phyloP scores from a whole-genome alignment of 345 rosid species.

The Cardamine resedifolia region DNA sequence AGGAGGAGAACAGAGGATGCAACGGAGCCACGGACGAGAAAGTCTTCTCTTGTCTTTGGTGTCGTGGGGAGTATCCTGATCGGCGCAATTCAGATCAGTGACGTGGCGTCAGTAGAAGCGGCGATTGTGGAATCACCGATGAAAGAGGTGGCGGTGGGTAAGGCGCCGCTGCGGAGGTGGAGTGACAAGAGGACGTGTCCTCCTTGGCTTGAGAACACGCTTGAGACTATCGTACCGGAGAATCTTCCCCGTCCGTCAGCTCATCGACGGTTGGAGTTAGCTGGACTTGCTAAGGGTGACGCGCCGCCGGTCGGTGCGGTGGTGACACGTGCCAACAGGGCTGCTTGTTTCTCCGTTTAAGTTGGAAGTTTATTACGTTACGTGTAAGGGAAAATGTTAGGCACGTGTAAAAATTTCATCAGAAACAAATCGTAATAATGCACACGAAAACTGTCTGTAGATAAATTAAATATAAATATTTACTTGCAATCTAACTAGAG shows the following conservation, averaged over 20 bases:
- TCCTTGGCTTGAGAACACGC: conserved; percentile 49
- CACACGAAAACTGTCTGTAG: conserved; percentile 8
- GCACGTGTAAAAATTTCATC: too few species aligned
- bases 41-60: conserved; percentile 17
- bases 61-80: conserved; percentile 21
- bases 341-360: conserved; percentile 48
- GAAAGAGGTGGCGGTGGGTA: background rate
- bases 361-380: conserved; percentile 25
- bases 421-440: too few species aligned
- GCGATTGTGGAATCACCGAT: background rate
- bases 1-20: conserved; percentile 30
- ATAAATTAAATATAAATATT: background rate
- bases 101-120: conserved; percentile 29
- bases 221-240: conserved; percentile 61
- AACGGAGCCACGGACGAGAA: conserved; percentile 14
- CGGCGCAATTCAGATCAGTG: background rate
- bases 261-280: conserved; percentile 46
- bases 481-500: background rate
- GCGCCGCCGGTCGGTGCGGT: conserved; percentile 38
- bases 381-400: too few species aligned
- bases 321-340: background rate
- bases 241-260: conserved; percentile 57
- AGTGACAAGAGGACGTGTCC: conserved; percentile 59
- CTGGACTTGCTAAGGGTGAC: conserved; percentile 4
- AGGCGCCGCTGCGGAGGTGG: conserved; percentile 40